phyloP scores from a whole-genome alignment of 129 eudicot genomes.

The carrot (Daucus carota) region DNA sequence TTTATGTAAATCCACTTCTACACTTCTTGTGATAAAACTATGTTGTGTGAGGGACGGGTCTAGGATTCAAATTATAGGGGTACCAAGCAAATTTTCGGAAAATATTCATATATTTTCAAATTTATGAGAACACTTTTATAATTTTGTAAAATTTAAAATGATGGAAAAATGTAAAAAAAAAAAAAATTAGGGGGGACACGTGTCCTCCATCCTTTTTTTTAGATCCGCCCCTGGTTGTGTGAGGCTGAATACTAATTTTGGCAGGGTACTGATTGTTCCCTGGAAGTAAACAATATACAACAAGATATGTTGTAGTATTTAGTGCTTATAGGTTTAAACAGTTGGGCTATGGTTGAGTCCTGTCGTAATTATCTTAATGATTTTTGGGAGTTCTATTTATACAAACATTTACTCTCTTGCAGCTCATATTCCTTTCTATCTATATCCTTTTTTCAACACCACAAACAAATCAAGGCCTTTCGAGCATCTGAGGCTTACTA shows the following conservation, averaged over 20 bases:
- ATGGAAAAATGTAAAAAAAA: too few relatives aligned
- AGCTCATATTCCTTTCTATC: constrained; percentile 85
- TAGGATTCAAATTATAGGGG: too few relatives aligned
- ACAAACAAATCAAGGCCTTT: constrained; percentile 90
- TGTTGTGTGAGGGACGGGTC: too few relatives aligned
- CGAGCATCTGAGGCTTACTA: constrained; percentile 89
- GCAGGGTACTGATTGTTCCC: background rate
- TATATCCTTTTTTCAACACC: constrained; percentile 86
- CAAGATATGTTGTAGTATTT: background rate
- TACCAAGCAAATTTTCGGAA: too few relatives aligned
- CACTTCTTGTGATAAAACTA: background rate
- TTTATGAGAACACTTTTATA: too few relatives aligned
- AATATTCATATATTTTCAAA: too few relatives aligned
- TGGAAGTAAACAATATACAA: background rate
- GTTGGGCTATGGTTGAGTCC: background rate
- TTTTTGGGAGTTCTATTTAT: background rate
- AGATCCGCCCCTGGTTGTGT: too few relatives aligned
- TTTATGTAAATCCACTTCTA: background rate
- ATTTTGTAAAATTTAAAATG: too few relatives aligned
- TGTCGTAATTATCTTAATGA: background rate
- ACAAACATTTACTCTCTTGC: constrained; percentile 28
- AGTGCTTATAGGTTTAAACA: background rate
- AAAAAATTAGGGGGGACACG: too few relatives aligned
- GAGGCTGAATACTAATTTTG: background rate
- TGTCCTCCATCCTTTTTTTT: too few relatives aligned